Percentiles rank a stretch among this genome's conserved stretches.
Conservation (phyloP, 1,139 yeast species). For the Lodderomyces margitis region DNA sequence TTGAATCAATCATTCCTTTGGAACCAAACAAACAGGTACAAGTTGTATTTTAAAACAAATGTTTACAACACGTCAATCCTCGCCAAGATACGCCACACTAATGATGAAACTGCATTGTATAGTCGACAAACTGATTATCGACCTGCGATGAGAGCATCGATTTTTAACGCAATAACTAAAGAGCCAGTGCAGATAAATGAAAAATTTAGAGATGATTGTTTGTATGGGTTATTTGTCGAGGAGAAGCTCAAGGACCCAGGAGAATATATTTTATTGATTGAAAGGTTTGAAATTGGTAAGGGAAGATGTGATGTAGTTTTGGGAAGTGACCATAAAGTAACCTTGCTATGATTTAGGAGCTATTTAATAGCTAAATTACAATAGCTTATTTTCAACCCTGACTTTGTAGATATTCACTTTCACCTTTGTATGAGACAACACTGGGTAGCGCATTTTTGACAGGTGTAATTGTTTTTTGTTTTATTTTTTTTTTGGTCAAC, state of each 20-base stretch:
- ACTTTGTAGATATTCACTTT: no score
- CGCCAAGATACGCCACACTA: slow-evolving; percentile 26
- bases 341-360: neutral
- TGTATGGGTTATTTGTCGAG: slow-evolving; percentile 47
- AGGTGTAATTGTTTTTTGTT: no score
- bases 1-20: slow-evolving; percentile 29
- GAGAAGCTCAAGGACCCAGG: slow-evolving; percentile 26
- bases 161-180: slow-evolving; percentile 32
- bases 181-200: slow-evolving; percentile 34
- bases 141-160: slow-evolving; percentile 44
- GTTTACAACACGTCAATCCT: slow-evolving; percentile 23
- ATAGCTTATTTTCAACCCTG: no score
- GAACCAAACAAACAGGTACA: slow-evolving; percentile 38
- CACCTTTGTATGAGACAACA: no score
- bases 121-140: slow-evolving; percentile 29
- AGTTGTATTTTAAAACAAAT: slow-evolving; percentile 24
- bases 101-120: slow-evolving; percentile 18
- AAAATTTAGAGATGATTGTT: slow-evolving; percentile 36
- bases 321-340: slow-evolving; percentile 27
- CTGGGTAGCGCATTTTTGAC: neutral
- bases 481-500: no score
- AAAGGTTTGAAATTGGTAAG: slow-evolving; percentile 47
- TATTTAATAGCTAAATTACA: no score
- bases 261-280: slow-evolving; percentile 40
- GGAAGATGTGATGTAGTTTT: slow-evolving; percentile 39